Evolutionary conservation across 768 basidiomycete genomes (phyloP), one percentile per base, ranked within the genome.

Genomic region (Tulasnella sp.): DNA sequence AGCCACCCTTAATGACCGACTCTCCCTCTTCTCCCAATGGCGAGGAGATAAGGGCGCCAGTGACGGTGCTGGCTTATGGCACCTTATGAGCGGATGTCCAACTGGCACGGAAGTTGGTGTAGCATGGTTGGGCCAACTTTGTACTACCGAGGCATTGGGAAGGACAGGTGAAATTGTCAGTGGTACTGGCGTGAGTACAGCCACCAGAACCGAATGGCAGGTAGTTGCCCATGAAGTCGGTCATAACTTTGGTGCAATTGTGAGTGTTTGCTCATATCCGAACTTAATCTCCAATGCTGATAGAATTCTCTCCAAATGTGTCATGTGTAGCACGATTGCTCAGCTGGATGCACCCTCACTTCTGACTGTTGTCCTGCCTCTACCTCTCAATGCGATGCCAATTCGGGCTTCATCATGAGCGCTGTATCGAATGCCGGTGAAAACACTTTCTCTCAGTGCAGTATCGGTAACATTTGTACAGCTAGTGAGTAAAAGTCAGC

Each of bases 201-300:
- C 78, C 5, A 79, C 82, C 3, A 70, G 75, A 41, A 79, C 78
- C 1, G 87, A 90, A 62, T 87, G 82, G 80, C 82, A 86, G 63
- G 81, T 86, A 43, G 70, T 87, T 27, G 74, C 83, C 20, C 85
- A 89, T 63, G 85, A 88, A 63, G 83, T 79, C 51, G 84, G 84
- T 13, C 83, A 85, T 64, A 91, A 89, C 60, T 88, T 92, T 65
- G 87, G 89, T 41, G 86, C 86, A 15, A 89, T 89, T 56, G 81
- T 84, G 59, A 66, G 81, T 74, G 4, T 31, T n/a, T 48, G 25
- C 62, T 61, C 44, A 22, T 13, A 41, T 41, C 22, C 27, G 57
- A 49, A 16, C 42, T 33, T 7, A 31, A 32, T 10, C 15, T 12
- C 20, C 12, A 12, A 48, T 31, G 48, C 41, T 33, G 53, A 52